These are phyloP conservation scores for Aureobasidium sp. DNA, from an alignment of 2,329 filamentous ascomycete genomes.

Conservation along the genomic window DNA sequence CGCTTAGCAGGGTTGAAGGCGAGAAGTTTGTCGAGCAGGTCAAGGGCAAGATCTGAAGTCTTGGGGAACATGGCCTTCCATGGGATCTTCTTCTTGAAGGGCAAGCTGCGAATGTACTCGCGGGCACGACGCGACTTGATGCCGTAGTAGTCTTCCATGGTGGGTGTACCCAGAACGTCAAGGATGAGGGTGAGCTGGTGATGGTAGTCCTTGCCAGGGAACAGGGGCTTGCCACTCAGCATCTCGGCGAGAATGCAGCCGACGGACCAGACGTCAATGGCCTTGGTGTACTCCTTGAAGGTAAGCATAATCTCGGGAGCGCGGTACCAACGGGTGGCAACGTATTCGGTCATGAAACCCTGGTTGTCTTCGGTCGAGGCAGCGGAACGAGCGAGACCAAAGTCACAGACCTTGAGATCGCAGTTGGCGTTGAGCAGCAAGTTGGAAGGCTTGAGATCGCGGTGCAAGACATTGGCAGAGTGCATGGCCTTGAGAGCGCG, in stretches of 20 bases:
- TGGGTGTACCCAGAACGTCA: constrained; percentile 93
- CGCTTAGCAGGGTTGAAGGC: constrained; percentile 99
- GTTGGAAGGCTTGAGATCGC: constrained; percentile 96
- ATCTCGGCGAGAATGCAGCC: constrained; percentile 98
- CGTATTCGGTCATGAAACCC: constrained; percentile 99
- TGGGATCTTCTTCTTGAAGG: constrained; percentile 64
- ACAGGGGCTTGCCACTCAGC: constrained; percentile 95
- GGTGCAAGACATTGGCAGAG: constrained; percentile 94
- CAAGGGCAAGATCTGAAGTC: constrained; percentile 93
- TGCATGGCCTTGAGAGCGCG: constrained; percentile 98
- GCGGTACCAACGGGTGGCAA: constrained; percentile 97
- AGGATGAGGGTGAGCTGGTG: constrained; percentile 96
- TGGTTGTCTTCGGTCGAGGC: constrained; percentile 98
- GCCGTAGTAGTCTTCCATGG: constrained; percentile 99
- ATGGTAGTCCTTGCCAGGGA: constrained; percentile 98
- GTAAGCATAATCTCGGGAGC: constrained; percentile 99
- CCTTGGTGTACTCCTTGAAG: constrained; percentile 99
- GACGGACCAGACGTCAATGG: constrained; percentile 98
- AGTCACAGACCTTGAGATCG: constrained; percentile 98
- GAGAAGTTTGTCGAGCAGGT: constrained; percentile 88
- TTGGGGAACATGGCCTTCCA: constrained; percentile 97
- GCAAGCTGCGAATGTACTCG: constrained; percentile 88
- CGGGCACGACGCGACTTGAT: constrained; percentile 97
- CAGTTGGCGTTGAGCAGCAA: constrained; percentile 96
- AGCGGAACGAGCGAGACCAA: constrained; percentile 84